Conservation (phyloP, 805 yeast species). For the Lachancea nothofagi region DNA sequence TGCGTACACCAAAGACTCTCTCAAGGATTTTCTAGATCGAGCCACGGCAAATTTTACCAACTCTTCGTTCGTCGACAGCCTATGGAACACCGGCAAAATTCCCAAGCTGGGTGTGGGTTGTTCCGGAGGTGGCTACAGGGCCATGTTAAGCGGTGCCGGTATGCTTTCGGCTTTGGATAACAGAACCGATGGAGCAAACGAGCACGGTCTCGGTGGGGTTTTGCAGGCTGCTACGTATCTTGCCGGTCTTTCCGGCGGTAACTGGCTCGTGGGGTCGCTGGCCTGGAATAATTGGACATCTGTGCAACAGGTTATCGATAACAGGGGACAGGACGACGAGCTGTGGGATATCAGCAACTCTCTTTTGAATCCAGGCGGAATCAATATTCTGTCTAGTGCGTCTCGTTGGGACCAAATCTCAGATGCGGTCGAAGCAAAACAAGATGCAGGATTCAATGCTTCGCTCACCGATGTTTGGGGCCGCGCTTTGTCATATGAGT, state of each 20-base stretch:
- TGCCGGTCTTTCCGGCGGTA: constrained; percentile 79
- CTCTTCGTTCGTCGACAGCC: constrained; percentile 15
- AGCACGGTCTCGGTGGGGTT: constrained; percentile 64
- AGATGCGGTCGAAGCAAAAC: constrained; percentile 49
- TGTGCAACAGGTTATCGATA: constrained; percentile 50
- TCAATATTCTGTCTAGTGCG: constrained; percentile 47
- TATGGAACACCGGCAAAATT: constrained; percentile 21
- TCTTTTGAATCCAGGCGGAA: constrained; percentile 61
- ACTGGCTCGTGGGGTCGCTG: constrained; percentile 73
- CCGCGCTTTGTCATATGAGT: constrained; percentile 65
- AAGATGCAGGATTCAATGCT: constrained; percentile 60
- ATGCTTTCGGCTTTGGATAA: constrained; percentile 73
- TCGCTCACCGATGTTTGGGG: constrained; percentile 79
- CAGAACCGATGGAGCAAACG: constrained; percentile 52
- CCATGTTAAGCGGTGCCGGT: constrained; percentile 84
- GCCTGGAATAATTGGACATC: constrained; percentile 69
- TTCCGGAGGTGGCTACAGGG: constrained; percentile 88
- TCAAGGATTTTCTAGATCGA: constrained; percentile 31
- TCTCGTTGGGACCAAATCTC: constrained; percentile 50
- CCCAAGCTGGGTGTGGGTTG: constrained; percentile 54
- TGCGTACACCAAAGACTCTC: constrained; percentile 40
- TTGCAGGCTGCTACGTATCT: constrained; percentile 66
- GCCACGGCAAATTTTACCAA: constrained; percentile 21
- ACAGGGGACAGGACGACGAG: constrained; percentile 31
- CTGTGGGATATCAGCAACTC: constrained; percentile 69